phyloP scores from a whole-genome alignment of 192 early-diverging fungal genomes.

The Podila epicladia region DNA sequence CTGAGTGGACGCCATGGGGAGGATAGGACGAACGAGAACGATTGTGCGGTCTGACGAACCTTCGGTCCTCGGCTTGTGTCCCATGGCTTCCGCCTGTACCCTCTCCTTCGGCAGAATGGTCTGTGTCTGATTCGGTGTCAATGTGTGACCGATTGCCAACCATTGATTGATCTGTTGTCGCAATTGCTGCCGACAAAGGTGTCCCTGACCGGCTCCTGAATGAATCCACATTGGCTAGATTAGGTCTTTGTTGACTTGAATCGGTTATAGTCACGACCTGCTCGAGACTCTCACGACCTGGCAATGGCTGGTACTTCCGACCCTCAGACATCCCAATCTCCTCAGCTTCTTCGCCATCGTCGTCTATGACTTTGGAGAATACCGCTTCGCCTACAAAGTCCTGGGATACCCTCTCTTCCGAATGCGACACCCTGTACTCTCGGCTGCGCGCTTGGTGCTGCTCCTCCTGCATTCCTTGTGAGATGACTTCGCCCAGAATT shows the following conservation, averaged over 20 bases:
- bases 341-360: constrained; percentile 19
- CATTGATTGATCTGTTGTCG: neutral
- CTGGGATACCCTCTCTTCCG: neutral
- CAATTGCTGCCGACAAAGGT: neutral
- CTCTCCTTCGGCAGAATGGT: neutral
- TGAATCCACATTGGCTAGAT: neutral
- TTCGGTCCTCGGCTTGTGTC: neutral
- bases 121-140: constrained; percentile 13
- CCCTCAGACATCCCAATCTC: constrained; percentile 29
- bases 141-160: neutral
- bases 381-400: constrained; percentile 11
- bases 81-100: neutral
- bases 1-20: neutral
- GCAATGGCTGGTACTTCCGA: constrained; percentile 20
- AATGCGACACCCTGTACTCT: neutral
- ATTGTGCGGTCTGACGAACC: constrained; percentile 8
- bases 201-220: constrained; percentile 7
- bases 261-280: constrained; percentile 5
- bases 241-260: neutral
- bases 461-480: constrained; percentile 50
- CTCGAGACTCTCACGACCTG: constrained; percentile 25
- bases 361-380: constrained; percentile 15
- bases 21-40: constrained; percentile 4
- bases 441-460: constrained; percentile 8
- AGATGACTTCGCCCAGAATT: constrained; percentile 82